These are phyloP conservation scores for Panicum miliaceum DNA, from an alignment of 176 grass and related monocot species.

Conservation along the genomic window DNA sequence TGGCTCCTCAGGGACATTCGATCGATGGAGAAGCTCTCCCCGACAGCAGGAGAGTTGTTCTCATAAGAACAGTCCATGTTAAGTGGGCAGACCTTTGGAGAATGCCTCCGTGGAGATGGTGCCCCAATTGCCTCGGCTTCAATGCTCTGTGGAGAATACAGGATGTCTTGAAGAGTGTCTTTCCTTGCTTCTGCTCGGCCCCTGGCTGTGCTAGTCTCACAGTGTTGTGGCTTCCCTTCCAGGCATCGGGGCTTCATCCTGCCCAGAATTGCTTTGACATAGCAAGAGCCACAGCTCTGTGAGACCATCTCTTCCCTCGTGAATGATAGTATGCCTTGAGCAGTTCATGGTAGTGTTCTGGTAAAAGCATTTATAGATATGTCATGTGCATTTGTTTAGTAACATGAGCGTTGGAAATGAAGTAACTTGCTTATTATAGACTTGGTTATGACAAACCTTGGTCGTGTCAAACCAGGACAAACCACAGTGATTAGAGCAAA, in stretches of 20 bases:
- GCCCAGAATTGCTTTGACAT: conserved; percentile 39
- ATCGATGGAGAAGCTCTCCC: conserved; percentile 53
- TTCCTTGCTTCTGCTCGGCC: conserved; percentile 35
- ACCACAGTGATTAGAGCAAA: conserved; percentile 41
- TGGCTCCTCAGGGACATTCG: conserved; percentile 51
- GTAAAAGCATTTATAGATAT: conserved; percentile 35
- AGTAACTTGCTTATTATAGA: background rate
- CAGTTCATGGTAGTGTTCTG: conserved; percentile 14
- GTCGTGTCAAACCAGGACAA: conserved; percentile 48
- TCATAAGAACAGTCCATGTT: conserved; percentile 35
- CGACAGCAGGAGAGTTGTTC: conserved; percentile 37
- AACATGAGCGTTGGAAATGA: background rate
- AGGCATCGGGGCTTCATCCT: conserved; percentile 46
- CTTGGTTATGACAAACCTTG: conserved; percentile 40
- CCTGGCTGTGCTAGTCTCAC: background rate
- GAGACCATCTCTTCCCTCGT: conserved; percentile 38
- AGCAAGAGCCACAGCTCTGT: conserved; percentile 31
- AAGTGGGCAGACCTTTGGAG: conserved; percentile 51
- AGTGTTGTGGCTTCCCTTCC: background rate
- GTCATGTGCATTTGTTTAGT: conserved; percentile 31
- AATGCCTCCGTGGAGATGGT: conserved; percentile 50
- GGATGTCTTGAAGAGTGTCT: conserved; percentile 47
- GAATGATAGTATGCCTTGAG: conserved; percentile 24
- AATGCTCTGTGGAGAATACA: conserved; percentile 41
- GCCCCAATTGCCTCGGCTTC: conserved; percentile 33